A percentile compares a stretch with the other conserved stretches of the same genome.
phyloP scores from a whole-genome alignment of 192 early-diverging fungal species.

The Endogone sp. region DNA sequence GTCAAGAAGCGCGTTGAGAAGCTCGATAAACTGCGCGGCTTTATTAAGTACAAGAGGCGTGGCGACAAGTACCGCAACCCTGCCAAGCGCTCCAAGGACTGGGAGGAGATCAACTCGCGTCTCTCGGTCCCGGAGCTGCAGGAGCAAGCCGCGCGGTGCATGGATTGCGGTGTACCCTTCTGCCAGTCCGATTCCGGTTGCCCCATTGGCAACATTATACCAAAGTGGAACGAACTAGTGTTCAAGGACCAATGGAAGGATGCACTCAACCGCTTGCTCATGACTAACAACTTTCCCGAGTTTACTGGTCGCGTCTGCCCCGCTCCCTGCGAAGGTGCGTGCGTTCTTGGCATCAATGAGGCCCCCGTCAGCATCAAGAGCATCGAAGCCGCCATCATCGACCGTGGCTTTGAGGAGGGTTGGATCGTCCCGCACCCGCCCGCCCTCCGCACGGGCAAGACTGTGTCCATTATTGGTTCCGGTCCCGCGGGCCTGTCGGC shows the following conservation, averaged over 20 bases:
- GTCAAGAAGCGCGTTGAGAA: slow-evolving; percentile 60
- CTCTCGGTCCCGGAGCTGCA: slow-evolving; percentile 77
- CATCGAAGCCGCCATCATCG: slow-evolving; percentile 98
- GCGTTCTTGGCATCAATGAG: slow-evolving; percentile 93
- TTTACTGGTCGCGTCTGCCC: slow-evolving; percentile 99
- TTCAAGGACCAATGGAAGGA: slow-evolving; percentile 96
- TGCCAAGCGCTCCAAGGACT: slow-evolving; percentile 78
- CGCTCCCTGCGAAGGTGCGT: slow-evolving; percentile 96
- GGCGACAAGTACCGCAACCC: slow-evolving; percentile 87
- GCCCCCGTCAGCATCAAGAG: slow-evolving; percentile 93
- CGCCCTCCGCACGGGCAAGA: slow-evolving; percentile 71
- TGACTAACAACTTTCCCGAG: slow-evolving; percentile 99
- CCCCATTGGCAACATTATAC: slow-evolving; percentile 98
- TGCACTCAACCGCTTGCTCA: slow-evolving; percentile 85
- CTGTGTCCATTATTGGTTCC: slow-evolving; percentile 88
- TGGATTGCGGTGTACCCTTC: slow-evolving; percentile 98
- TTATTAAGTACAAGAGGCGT: slow-evolving; percentile 90
- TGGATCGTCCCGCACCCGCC: slow-evolving; percentile 94
- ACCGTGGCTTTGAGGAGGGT: slow-evolving; percentile 93
- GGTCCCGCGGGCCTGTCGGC: slow-evolving; percentile 94
- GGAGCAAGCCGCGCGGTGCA: slow-evolving; percentile 94
- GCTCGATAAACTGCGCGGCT: slow-evolving; percentile 94
- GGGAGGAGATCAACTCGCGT: slow-evolving; percentile 93
- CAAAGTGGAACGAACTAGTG: slow-evolving; percentile 98
- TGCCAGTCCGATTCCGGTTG: slow-evolving; percentile 98